Percentiles rank a stretch among this genome's conserved stretches.
These are phyloP conservation scores for Panaeolus papilionaceus DNA, from an alignment of 768 basidiomycete species.

Conservation along the genomic window DNA sequence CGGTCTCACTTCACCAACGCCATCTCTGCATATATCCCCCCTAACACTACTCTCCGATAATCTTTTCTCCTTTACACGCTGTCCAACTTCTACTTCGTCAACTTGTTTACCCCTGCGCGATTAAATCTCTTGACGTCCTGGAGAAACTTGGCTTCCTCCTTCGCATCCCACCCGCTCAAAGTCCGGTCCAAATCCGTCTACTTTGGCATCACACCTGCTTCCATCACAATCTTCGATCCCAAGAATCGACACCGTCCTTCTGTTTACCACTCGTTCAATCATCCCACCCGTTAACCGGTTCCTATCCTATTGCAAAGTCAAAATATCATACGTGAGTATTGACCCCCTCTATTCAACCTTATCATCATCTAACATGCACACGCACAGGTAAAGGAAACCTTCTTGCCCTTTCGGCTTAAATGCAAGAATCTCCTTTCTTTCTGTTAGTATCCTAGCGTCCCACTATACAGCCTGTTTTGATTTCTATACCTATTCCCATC, in stretches of 20 bases:
- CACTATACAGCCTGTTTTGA: slow-evolving; percentile 9
- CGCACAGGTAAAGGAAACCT: not conserved
- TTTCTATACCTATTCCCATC: slow-evolving; percentile 9
- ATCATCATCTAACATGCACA: not conserved
- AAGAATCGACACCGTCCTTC: not conserved
- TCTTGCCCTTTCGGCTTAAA: slow-evolving; percentile 1
- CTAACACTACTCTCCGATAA: slow-evolving; percentile 16
- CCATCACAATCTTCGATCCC: slow-evolving; percentile 15
- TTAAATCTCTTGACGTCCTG: slow-evolving; percentile 21
- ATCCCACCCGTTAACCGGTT: not conserved
- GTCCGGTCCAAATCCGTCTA: slow-evolving; percentile 21
- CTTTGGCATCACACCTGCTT: slow-evolving; percentile 9
- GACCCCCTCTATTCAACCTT: not conserved
- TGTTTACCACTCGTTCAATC: not conserved
- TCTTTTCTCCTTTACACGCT: not conserved
- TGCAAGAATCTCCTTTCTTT: slow-evolving; percentile 11
- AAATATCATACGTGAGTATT: slow-evolving; percentile 7
- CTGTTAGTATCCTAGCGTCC: slow-evolving; percentile 8
- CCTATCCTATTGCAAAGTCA: slow-evolving; percentile 1
- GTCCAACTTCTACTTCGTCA: slow-evolving; percentile 8
- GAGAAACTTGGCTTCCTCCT: slow-evolving; percentile 25
- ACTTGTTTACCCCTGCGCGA: slow-evolving; percentile 17
- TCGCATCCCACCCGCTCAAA: slow-evolving; percentile 21
- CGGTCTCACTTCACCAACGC: slow-evolving; percentile 23
- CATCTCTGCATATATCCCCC: slow-evolving; percentile 18